Conservation (phyloP, 176 grass and related monocot genomes). For the Cenchrus fungigraminus region DNA sequence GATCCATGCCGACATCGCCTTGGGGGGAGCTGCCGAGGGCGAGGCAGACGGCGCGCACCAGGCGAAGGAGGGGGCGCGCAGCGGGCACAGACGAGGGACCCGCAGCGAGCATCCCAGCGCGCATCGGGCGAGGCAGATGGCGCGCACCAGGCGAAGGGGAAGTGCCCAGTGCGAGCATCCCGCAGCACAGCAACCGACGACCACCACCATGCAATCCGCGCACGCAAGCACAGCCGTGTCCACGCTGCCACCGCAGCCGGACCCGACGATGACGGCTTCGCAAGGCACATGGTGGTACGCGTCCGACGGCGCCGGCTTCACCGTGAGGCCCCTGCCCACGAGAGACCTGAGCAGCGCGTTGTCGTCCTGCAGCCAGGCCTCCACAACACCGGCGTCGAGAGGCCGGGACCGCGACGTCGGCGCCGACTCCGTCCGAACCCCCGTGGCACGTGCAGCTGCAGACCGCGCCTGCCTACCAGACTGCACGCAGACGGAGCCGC, state of each 20-base stretch:
- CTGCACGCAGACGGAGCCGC: too few relatives aligned
- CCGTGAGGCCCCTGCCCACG: slow-evolving; percentile 53
- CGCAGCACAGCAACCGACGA: slow-evolving; percentile 37
- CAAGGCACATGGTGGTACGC: slow-evolving; percentile 55
- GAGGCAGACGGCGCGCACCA: too few relatives aligned
- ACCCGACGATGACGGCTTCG: slow-evolving; percentile 82
- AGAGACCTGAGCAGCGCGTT: slow-evolving; percentile 57
- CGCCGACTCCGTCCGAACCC: neutral
- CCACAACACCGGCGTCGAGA: slow-evolving; percentile 54
- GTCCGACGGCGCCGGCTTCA: slow-evolving; percentile 28
- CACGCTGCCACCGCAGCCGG: slow-evolving; percentile 83
- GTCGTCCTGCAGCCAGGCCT: slow-evolving; percentile 56
- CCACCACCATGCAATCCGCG: slow-evolving; percentile 74
- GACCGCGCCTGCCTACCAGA: too few relatives aligned
- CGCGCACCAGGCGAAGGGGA: too few relatives aligned
- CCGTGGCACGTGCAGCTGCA: slow-evolving; percentile 35
- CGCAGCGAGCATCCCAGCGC: too few relatives aligned
- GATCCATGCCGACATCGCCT: too few relatives aligned
- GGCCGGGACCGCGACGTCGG: slow-evolving; percentile 32
- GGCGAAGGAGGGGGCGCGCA: too few relatives aligned
- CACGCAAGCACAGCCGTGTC: slow-evolving; percentile 76
- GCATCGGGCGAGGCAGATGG: too few relatives aligned
- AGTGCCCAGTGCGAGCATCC: too few relatives aligned
- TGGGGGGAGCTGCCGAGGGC: too few relatives aligned
- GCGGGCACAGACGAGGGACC: too few relatives aligned